phyloP scores from a whole-genome alignment of 352 stramenopile species.

The Pythium sukuiense region DNA sequence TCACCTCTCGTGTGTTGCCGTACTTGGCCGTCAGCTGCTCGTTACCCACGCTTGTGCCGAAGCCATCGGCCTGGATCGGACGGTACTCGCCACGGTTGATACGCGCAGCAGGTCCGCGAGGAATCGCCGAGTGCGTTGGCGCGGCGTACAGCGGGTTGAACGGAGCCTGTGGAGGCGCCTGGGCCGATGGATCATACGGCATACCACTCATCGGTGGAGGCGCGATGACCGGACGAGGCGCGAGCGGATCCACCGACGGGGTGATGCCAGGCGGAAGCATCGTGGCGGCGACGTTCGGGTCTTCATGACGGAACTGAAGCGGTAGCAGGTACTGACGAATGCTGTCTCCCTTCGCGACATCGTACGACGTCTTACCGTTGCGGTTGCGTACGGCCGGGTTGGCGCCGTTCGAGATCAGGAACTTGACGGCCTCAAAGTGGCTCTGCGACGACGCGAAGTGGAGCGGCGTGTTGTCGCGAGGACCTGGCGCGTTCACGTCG shows the following conservation, averaged over 20 bases:
- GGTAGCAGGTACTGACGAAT: conserved; percentile 85
- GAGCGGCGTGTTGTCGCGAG: conserved; percentile 76
- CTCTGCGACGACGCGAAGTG: conserved; percentile 83
- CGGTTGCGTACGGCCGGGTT: conserved; percentile 84
- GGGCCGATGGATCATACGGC: conserved; percentile 31
- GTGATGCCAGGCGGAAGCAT: conserved; percentile 77
- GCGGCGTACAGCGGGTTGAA: conserved; percentile 76
- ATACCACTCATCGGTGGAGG: conserved; percentile 63
- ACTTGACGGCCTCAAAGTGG: conserved; percentile 71
- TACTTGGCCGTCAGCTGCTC: conserved; percentile 88
- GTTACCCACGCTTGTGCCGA: conserved; percentile 89
- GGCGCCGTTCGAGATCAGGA: conserved; percentile 64
- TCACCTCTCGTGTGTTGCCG: conserved; percentile 83
- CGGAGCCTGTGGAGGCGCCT: conserved; percentile 25
- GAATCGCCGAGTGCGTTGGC: conserved; percentile 81
- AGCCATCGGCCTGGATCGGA: conserved; percentile 86
- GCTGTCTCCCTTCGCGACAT: conserved; percentile 82
- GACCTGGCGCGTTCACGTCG: conserved; percentile 67
- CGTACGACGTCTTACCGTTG: conserved; percentile 76
- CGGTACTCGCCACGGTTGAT: conserved; percentile 75
- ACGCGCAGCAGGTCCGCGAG: conserved; percentile 47
- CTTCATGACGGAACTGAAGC: conserved; percentile 88
- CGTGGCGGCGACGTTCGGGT: conserved; percentile 55
- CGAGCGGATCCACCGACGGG: conserved; percentile 64
- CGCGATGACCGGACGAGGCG: conserved; percentile 59